Conservation (phyloP, 257 asterid species). For the Solanum corneliomulleri region DNA sequence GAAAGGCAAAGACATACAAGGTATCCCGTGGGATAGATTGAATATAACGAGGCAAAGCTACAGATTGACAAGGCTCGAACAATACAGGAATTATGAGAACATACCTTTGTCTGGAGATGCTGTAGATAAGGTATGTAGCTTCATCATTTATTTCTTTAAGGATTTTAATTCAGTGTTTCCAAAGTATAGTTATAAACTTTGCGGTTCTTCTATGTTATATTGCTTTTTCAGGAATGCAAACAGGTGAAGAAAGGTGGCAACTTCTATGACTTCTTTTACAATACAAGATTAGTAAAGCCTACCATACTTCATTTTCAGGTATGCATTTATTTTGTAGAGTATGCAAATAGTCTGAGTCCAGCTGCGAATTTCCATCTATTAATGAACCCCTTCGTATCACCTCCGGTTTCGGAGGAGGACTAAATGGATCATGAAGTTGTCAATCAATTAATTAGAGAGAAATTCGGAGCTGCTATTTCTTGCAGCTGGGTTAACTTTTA, state of each 20-base stretch:
- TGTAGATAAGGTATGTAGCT: constrained; percentile 39
- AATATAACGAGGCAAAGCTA: constrained; percentile 50
- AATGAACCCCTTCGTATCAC: neutral
- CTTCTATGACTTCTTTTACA: constrained; percentile 56
- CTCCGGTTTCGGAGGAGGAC: neutral
- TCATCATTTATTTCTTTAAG: neutral
- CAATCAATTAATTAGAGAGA: neutral
- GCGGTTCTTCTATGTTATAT: neutral
- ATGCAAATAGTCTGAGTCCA: neutral
- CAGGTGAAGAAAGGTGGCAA: constrained; percentile 35
- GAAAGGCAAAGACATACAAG: constrained; percentile 75
- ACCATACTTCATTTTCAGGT: constrained; percentile 85
- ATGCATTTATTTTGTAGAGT: neutral
- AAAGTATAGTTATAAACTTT: neutral
- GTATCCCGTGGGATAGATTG: constrained; percentile 69
- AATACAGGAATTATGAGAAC: constrained; percentile 56
- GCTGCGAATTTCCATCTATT: neutral
- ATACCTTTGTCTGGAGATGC: constrained; percentile 49
- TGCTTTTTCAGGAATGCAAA: constrained; percentile 26
- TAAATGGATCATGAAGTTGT: neutral
- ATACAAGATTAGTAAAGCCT: constrained; percentile 74
- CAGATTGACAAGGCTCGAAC: constrained; percentile 56
- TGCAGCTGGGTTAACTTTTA: neutral
- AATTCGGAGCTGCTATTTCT: neutral
- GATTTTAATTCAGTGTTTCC: neutral